These are phyloP conservation scores for Nannochloropsis gaditana DNA, from an alignment of 108 stramenopile genomes.

Conservation along the genomic window DNA sequence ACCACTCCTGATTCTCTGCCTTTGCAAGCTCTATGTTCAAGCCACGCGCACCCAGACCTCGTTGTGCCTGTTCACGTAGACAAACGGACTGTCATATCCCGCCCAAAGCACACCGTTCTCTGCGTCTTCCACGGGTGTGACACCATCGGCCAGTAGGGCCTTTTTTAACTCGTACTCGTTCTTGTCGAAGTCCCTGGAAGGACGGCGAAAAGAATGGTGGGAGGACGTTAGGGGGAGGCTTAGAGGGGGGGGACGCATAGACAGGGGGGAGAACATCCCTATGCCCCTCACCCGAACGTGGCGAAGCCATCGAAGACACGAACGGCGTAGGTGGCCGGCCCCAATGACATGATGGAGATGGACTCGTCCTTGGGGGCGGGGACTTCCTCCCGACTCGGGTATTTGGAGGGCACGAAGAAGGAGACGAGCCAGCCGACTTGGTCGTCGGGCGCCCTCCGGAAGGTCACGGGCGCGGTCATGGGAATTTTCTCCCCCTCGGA, in stretches of 20 bases:
- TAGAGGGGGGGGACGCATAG: background rate
- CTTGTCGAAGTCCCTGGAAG: background rate
- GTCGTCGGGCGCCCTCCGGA: background rate
- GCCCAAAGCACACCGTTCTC: background rate
- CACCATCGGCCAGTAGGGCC: background rate
- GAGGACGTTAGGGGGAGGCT: background rate
- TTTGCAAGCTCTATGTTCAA: background rate
- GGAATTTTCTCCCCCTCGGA: constrained; percentile 22
- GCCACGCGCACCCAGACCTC: constrained; percentile 22
- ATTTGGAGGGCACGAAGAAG: constrained; percentile 27
- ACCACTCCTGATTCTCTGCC: background rate
- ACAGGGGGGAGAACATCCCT: too few species aligned
- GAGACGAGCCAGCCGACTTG: background rate
- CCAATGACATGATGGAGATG: background rate
- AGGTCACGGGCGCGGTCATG: constrained; percentile 26
- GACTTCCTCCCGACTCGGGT: background rate
- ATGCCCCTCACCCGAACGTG: background rate
- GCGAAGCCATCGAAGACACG: background rate
- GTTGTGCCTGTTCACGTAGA: constrained; percentile 12
- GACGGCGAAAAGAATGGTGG: background rate
- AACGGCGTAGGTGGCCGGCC: background rate
- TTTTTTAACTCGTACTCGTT: background rate
- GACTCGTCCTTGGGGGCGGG: background rate
- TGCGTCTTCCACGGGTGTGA: background rate
- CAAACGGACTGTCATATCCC: constrained; percentile 9